Evolutionary conservation across 1,284 basidiomycete genomes (phyloP).

Genomic region (Flammula alnicola): DNA sequence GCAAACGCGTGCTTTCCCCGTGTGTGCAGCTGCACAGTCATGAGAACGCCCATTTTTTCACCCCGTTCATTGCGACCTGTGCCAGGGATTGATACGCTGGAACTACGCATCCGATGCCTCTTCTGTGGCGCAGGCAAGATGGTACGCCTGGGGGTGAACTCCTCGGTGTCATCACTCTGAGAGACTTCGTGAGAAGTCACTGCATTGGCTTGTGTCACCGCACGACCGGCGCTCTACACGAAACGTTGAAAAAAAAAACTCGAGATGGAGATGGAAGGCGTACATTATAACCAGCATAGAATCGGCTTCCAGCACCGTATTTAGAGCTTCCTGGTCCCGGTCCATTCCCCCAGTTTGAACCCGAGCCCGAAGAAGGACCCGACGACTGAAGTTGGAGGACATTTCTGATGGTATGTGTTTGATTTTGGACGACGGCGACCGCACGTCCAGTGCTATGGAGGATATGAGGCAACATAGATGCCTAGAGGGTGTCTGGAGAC

Average conservation of each 20-base stretch:
- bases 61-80: conserved; percentile 44
- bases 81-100: conserved; percentile 55
- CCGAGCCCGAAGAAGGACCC: conserved; percentile 41
- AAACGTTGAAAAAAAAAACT: conserved; percentile 2
- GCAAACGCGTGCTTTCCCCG: conserved; percentile 61
- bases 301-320: conserved; percentile 68
- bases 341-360: conserved; percentile 62
- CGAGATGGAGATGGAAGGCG: conserved; percentile 28
- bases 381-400: conserved; percentile 69
- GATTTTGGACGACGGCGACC: conserved; percentile 73
- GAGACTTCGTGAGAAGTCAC: conserved; percentile 53
- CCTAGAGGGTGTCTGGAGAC: conserved; percentile 17
- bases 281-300: conserved; percentile 62
- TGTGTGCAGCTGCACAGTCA: conserved; percentile 63
- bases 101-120: conserved; percentile 55
- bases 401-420: conserved; percentile 71
- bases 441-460: conserved; percentile 76
- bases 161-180: conserved; percentile 64
- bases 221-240: conserved; percentile 62
- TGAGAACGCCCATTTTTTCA: conserved; percentile 57
- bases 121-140: conserved; percentile 34
- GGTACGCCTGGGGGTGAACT: conserved; percentile 42
- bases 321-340: conserved; percentile 69
- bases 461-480: conserved; percentile 73
- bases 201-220: conserved; percentile 71